Percentiles rank a stretch among this genome's conserved stretches.
These are phyloP conservation scores for Leishmania tropica DNA, from an alignment of 208 protist species.

Conservation along the genomic window DNA sequence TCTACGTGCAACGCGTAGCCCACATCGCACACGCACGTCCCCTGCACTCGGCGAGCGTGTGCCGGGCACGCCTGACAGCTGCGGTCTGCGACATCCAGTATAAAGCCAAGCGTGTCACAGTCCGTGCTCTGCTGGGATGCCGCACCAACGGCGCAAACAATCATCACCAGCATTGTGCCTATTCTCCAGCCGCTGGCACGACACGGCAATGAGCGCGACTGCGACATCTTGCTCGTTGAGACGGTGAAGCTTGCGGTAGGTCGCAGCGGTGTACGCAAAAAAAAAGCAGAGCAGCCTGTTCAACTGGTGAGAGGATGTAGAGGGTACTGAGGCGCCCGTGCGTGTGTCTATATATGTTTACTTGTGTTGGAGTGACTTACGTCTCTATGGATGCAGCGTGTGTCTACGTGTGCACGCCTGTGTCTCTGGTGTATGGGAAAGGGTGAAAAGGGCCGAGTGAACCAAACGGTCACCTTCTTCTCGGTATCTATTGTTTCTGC, in stretches of 20 bases:
- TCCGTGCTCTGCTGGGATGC: background rate
- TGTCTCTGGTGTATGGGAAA: background rate
- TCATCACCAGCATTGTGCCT: background rate
- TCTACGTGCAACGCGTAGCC: conserved; percentile 34
- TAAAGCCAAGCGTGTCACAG: conserved; percentile 15
- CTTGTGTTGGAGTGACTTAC: no score
- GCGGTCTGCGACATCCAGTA: conserved; percentile 18
- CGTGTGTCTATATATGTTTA: background rate
- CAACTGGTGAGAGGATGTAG: background rate
- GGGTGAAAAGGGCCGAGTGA: background rate
- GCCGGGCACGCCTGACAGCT: conserved; percentile 19
- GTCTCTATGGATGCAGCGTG: conserved; percentile 6
- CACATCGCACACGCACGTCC: conserved; percentile 28
- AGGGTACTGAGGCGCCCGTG: background rate
- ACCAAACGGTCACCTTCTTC: background rate
- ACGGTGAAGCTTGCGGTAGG: background rate
- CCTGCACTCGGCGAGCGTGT: conserved; percentile 20
- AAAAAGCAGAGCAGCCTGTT: background rate
- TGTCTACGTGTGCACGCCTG: background rate
- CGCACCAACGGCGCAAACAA: background rate
- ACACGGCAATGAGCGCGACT: background rate
- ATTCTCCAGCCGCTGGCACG: background rate
- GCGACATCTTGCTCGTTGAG: background rate
- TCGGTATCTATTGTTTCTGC: no score
- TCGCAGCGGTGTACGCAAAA: background rate